Evolutionary conservation across 148 eudicot species (phyloP).

Genomic region (Vaccinium macrocarpon): DNA sequence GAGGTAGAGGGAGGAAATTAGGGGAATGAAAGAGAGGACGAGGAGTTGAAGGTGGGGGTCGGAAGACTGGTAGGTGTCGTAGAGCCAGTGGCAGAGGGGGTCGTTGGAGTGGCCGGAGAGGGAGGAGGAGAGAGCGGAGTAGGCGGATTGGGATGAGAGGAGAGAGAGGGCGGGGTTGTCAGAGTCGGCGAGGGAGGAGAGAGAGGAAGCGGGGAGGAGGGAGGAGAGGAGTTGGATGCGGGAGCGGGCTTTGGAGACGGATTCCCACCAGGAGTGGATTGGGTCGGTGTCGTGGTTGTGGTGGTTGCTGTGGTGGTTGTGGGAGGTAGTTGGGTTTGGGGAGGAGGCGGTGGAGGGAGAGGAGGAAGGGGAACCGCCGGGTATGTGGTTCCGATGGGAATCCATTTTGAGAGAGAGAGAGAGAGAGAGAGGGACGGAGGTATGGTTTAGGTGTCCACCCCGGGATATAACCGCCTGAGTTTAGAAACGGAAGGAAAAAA

Average conservation of each 20-base stretch:
- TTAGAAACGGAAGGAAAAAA: no score
- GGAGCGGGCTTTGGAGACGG: constrained; percentile 75
- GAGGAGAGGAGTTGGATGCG: constrained; percentile 71
- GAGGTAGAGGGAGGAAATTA: constrained; percentile 53
- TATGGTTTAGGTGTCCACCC: neutral
- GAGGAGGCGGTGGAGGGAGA: constrained; percentile 37
- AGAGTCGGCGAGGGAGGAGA: constrained; percentile 73
- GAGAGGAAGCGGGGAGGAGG: constrained; percentile 38
- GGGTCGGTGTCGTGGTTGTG: constrained; percentile 44
- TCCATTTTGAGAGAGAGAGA: constrained; percentile 23
- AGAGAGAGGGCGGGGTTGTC: constrained; percentile 82
- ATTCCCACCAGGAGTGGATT: constrained; percentile 90
- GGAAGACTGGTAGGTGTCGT: constrained; percentile 72
- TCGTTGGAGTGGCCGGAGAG: constrained; percentile 65
- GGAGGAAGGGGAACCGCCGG: constrained; percentile 34
- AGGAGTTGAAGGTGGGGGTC: constrained; percentile 65
- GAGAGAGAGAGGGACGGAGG: neutral
- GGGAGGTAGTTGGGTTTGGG: constrained; percentile 8
- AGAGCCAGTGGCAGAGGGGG: constrained; percentile 86
- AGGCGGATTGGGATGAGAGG: constrained; percentile 62
- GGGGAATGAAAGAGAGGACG: constrained; percentile 65
- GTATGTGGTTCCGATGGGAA: constrained; percentile 22
- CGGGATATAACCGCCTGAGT: no score
- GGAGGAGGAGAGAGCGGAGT: constrained; percentile 54
- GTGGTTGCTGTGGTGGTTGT: constrained; percentile 17